Conservation (phyloP, 2,329 filamentous ascomycete species). For the Acarospora socialis region DNA sequence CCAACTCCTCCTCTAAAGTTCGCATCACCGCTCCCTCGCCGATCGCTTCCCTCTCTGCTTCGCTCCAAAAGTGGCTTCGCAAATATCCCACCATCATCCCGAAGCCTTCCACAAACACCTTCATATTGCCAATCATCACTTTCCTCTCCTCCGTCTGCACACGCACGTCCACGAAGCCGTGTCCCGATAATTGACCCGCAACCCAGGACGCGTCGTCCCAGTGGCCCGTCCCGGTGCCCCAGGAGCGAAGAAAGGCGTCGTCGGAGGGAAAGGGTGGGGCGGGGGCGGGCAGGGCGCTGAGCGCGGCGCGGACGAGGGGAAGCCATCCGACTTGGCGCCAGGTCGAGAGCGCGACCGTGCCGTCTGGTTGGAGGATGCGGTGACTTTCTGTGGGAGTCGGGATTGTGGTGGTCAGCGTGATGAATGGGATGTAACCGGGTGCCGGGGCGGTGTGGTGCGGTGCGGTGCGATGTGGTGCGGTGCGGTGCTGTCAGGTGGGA, state of each 20-base stretch:
- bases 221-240: conserved; percentile 2
- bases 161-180: conserved; percentile 16
- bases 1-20: conserved; percentile 17
- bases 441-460: too few species aligned
- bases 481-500: not conserved
- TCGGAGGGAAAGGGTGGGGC: conserved; percentile 17
- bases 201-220: conserved; percentile 5
- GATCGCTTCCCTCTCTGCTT: conserved; percentile 17
- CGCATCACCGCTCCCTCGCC: conserved; percentile 13
- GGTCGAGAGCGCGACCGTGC: conserved; percentile 22
- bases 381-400: conserved; percentile 17
- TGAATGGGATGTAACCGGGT: too few species aligned
- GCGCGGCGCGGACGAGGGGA: conserved; percentile 15
- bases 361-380: conserved; percentile 23
- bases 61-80: conserved; percentile 18
- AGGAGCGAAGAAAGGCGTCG: conserved; percentile 9
- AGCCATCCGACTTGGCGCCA: conserved; percentile 25
- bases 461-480: too few species aligned
- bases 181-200: conserved; percentile 16
- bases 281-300: conserved; percentile 17
- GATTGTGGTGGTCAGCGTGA: not conserved
- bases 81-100: conserved; percentile 15
- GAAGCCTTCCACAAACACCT: conserved; percentile 15
- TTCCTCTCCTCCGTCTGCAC: conserved; percentile 13
- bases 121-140: conserved; percentile 9